Evolutionary conservation across 2,329 filamentous ascomycete genomes (phyloP).

Genomic region (Sclerotinia minor): DNA sequence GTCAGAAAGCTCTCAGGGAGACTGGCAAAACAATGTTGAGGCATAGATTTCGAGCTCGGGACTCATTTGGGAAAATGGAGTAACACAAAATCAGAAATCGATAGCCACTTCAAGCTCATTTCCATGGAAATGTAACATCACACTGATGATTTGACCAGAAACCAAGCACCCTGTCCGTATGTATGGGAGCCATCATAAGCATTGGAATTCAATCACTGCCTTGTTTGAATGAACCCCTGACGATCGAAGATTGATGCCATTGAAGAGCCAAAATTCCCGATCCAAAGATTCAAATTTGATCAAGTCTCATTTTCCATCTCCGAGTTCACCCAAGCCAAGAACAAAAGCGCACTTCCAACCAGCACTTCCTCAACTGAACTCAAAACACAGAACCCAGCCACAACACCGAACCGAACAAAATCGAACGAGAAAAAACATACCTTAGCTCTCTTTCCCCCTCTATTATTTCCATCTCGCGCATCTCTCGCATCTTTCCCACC

Average conservation of each 20-base stretch:
- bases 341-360: neutral
- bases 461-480: slow-evolving; percentile 9
- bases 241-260: too few relatives aligned
- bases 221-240: neutral
- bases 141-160: neutral
- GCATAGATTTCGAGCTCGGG: neutral
- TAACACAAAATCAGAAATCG: neutral
- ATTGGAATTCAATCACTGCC: neutral
- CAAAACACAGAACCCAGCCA: neutral
- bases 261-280: neutral
- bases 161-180: neutral
- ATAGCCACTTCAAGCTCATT: neutral
- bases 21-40: neutral
- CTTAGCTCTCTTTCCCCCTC: slow-evolving; percentile 27
- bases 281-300: neutral
- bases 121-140: neutral
- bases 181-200: neutral
- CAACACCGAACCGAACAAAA: too few relatives aligned
- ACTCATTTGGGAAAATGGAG: neutral
- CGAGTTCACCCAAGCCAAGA: neutral
- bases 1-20: neutral
- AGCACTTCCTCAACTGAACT: too few relatives aligned
- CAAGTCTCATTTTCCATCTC: neutral
- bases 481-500: slow-evolving; percentile 16
- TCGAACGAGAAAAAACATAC: neutral